Conservation (phyloP, 2,329 filamentous ascomycete genomes). For the Aspergillus sp. region DNA sequence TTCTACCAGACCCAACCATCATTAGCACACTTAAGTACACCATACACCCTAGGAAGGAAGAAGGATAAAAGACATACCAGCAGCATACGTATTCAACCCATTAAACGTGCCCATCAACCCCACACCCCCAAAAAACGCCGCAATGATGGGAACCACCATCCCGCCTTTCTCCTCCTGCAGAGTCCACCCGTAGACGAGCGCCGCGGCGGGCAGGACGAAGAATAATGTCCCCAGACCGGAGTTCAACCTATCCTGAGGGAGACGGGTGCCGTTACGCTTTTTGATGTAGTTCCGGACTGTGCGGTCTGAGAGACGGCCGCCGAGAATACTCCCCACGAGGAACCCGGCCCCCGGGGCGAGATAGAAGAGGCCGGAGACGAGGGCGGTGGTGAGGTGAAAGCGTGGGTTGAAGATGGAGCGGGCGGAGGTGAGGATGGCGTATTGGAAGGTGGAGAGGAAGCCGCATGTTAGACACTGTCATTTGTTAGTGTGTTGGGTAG, state of each 20-base stretch:
- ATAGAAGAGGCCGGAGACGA: conserved; percentile 72
- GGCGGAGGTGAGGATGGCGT: conserved; percentile 66
- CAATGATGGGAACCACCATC: conserved; percentile 63
- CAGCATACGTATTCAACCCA: conserved; percentile 68
- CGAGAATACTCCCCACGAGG: conserved; percentile 67
- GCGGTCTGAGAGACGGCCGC: conserved; percentile 68
- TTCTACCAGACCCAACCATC: conserved; percentile 45
- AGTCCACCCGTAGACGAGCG: conserved; percentile 69
- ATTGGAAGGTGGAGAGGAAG: conserved; percentile 71
- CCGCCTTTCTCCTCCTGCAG: conserved; percentile 58
- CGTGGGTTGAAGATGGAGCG: conserved; percentile 73
- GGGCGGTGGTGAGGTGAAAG: conserved; percentile 65
- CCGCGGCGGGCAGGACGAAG: conserved; percentile 59
- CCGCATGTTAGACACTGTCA: conserved; percentile 32
- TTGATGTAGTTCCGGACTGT: conserved; percentile 65
- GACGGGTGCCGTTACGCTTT: conserved; percentile 58
- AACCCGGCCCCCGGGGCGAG: conserved; percentile 72
- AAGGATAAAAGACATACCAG: conserved; percentile 25
- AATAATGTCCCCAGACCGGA: conserved; percentile 60
- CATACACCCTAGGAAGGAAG: not conserved
- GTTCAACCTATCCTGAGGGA: conserved; percentile 69
- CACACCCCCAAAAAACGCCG: conserved; percentile 71
- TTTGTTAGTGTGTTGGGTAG: too few species aligned
- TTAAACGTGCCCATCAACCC: conserved; percentile 75
- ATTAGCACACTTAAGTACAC: conserved; percentile 56